Conservation (phyloP, 1,284 basidiomycete genomes). For the Trichosporon sp. region DNA sequence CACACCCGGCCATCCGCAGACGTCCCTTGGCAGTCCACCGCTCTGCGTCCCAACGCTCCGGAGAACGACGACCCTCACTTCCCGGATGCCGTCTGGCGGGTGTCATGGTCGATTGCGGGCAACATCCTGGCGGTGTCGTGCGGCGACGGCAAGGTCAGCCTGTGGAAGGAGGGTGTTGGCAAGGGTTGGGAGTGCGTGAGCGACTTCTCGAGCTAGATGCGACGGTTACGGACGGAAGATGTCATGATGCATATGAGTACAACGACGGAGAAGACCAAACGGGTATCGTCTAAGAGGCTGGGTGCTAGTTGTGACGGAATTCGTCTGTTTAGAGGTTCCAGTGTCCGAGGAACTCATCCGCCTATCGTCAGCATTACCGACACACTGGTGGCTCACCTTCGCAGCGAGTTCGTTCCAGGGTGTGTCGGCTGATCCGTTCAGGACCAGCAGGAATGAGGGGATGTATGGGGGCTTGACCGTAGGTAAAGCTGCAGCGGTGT, state of each 20-base stretch:
- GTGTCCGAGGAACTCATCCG: slow-evolving; percentile 33
- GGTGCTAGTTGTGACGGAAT: neutral
- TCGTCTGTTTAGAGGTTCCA: neutral
- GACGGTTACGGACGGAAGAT: slow-evolving; percentile 20
- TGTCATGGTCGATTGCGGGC: slow-evolving; percentile 94
- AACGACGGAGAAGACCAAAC: slow-evolving; percentile 15
- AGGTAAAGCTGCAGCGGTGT: slow-evolving; percentile 29
- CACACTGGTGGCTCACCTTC: slow-evolving; percentile 34
- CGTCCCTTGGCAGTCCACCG: slow-evolving; percentile 80
- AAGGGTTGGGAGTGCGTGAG: slow-evolving; percentile 96
- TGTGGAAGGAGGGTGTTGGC: slow-evolving; percentile 98
- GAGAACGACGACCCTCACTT: slow-evolving; percentile 68
- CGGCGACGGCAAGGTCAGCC: slow-evolving; percentile 94
- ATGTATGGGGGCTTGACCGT: slow-evolving; percentile 25
- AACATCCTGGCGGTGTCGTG: slow-evolving; percentile 96
- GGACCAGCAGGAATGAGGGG: slow-evolving; percentile 36
- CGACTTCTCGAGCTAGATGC: slow-evolving; percentile 73
- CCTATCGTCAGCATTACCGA: slow-evolving; percentile 26
- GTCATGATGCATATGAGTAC: slow-evolving; percentile 31
- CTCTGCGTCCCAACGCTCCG: slow-evolving; percentile 71
- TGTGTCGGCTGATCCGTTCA: slow-evolving; percentile 40
- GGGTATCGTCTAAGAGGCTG: neutral
- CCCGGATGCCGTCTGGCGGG: slow-evolving; percentile 94
- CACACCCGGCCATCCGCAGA: slow-evolving; percentile 86
- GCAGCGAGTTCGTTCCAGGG: slow-evolving; percentile 37